Conservation (phyloP, 2,329 filamentous ascomycete species). For the Furcasterigmium furcatum region DNA sequence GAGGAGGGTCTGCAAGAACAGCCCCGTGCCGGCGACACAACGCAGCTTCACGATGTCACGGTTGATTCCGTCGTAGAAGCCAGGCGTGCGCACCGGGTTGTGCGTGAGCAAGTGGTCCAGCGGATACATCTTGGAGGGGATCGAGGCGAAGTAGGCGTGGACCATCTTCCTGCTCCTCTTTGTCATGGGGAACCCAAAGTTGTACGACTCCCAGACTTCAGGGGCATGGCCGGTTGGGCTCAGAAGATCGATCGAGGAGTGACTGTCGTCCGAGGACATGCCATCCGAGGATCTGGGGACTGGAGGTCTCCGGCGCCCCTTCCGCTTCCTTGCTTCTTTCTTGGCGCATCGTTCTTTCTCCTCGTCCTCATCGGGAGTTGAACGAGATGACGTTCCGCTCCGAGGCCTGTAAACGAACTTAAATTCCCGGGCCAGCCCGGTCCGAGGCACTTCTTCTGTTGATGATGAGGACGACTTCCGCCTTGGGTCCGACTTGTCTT, state of each 20-base stretch:
- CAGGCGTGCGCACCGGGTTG: slow-evolving; percentile 20
- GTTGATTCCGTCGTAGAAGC: slow-evolving; percentile 20
- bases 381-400: too few species aligned
- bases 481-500: neutral
- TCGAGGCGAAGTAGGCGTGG: slow-evolving; percentile 19
- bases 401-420: too few species aligned
- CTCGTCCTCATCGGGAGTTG: too few species aligned
- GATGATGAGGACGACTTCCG: neutral
- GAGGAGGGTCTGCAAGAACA: slow-evolving; percentile 19
- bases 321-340: too few species aligned
- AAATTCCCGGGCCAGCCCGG: too few species aligned
- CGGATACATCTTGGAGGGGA: slow-evolving; percentile 26
- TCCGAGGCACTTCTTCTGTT: neutral
- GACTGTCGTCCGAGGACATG: too few species aligned
- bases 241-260: too few species aligned
- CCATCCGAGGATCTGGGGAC: too few species aligned
- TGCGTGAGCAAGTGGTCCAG: slow-evolving; percentile 25
- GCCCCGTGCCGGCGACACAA: slow-evolving; percentile 24
- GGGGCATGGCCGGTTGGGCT: too few species aligned
- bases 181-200: slow-evolving; percentile 2
- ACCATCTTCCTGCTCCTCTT: slow-evolving; percentile 22
- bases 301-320: too few species aligned
- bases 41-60: slow-evolving; percentile 20
- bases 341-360: too few species aligned
- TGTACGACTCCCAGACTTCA: neutral